Evolutionary conservation across 495 filamentous ascomycete species (phyloP), one percentile per base, ranked within the genome.

Genomic region (Aspergillus campestris): DNA sequence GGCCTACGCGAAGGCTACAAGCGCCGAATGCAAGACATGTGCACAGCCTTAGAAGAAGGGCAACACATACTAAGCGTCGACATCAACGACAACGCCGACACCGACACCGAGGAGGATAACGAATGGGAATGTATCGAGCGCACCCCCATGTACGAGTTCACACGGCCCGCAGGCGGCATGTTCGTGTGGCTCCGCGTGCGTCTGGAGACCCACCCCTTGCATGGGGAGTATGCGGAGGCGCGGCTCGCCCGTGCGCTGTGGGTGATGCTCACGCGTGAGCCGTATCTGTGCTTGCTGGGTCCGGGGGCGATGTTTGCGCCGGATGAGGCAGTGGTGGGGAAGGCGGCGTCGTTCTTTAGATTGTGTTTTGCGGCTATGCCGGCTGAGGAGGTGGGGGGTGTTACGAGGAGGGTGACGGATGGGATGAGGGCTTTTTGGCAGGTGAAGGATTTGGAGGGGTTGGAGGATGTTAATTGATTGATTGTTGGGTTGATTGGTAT

Each of bases 111-210:
- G 10, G 48, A 57, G 1, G 67, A 73, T 31, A 58, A 80, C n/a
- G 83, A 81, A 58, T 83, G 78, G 67, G 68, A 70, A 35, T 72
- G 87, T 36, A 70, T 95, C 8, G 76, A 80, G 35, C 86, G 83
- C 54, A 77, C 74, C 0, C 67, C 71, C 31, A 79, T 95, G 53
- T 87, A 78, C 60, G 70, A 79, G 38, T 95, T 92, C 57, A 56
- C 70, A 38, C 84, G 81, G 73, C 91, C 90, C 1, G 75, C 81
- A n/a, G 91, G 81, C 11, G 91, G 91, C 50, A 95, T 95, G 90
- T 95, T 95, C 59, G 62, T 92, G 15, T 97, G 90, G 90, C 51
- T 95, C 0, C 69, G 77, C 13, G 52, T 92, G 15, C 60, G 76
- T 36, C 78, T 91, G 46, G 72, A 82, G 9, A 66, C 64, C 0